A percentile compares a stretch with the other conserved stretches of the same genome.
These are phyloP conservation scores for Alternaria triticina DNA, from an alignment of 2,329 filamentous ascomycete genomes.

Conservation along the genomic window DNA sequence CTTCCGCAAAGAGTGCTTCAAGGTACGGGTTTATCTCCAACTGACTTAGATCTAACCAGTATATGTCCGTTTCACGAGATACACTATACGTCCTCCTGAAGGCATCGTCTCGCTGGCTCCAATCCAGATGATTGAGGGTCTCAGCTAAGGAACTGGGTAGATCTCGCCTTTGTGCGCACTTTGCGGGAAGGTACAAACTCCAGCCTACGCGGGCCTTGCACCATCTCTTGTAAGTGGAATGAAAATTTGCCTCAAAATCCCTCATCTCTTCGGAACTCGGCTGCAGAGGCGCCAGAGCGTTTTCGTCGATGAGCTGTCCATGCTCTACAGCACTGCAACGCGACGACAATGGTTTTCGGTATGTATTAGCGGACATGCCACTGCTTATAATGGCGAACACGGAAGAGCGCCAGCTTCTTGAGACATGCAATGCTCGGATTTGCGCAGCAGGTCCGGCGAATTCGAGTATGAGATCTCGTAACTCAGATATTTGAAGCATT, in stretches of 20 bases:
- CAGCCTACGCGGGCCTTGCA: neutral
- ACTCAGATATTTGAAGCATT: neutral
- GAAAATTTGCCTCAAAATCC: neutral
- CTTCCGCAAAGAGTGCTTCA: neutral
- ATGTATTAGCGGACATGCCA: neutral
- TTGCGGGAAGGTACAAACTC: neutral
- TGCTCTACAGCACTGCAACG: neutral
- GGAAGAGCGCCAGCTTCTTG: neutral
- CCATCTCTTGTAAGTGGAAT: neutral
- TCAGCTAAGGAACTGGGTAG: neutral
- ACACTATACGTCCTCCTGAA: accelerated
- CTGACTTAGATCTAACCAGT: conserved; percentile 1
- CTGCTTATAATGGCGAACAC: neutral
- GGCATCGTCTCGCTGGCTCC: neutral
- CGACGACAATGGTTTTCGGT: too few species aligned
- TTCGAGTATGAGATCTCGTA: neutral
- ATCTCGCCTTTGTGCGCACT: neutral
- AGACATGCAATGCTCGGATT: neutral
- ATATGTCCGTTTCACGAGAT: neutral
- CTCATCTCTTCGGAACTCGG: neutral
- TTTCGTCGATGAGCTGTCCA: neutral
- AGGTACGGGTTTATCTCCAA: neutral
- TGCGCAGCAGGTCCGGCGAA: neutral
- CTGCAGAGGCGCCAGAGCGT: neutral
- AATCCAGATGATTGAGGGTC: neutral